phyloP scores from a whole-genome alignment of 768 basidiomycete species.

The Lactifluus rugatus region DNA sequence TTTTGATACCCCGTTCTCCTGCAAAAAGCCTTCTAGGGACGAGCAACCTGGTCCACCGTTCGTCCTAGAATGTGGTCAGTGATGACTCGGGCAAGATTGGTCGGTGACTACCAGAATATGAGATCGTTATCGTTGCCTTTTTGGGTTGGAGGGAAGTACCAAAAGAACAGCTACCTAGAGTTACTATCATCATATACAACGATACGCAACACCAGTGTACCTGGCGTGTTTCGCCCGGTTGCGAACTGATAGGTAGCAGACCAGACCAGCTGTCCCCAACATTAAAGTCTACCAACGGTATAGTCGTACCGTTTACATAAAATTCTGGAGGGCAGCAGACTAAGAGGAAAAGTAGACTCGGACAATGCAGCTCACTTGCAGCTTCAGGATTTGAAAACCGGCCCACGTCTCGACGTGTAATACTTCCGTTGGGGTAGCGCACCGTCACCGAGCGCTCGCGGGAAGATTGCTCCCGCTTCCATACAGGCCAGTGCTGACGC shows the following conservation, averaged over 20 bases:
- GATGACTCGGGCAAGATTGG: not conserved
- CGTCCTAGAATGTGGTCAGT: conserved; percentile 9
- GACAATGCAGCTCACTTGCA: not conserved
- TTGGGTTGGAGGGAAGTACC: conserved; percentile 16
- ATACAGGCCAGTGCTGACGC: not conserved
- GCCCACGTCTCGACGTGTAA: not conserved
- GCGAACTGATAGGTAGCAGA: conserved; percentile 16
- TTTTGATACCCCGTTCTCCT: conserved; percentile 18
- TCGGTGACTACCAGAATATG: conserved; percentile 15
- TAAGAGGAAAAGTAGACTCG: not conserved
- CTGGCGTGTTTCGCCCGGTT: conserved; percentile 16
- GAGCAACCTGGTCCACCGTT: conserved; percentile 20
- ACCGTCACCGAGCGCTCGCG: not conserved
- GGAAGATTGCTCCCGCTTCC: not conserved
- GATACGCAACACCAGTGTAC: not conserved
- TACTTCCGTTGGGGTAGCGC: not conserved
- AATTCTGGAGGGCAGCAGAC: not conserved
- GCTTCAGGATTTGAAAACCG: conserved; percentile 5
- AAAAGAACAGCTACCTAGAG: conserved; percentile 14
- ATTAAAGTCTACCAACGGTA: conserved; percentile 18
- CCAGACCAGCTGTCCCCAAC: conserved; percentile 18
- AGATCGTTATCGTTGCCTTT: conserved; percentile 16
- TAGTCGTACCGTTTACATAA: conserved; percentile 6
- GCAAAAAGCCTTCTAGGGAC: conserved; percentile 16
- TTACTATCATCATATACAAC: not conserved